Base-by-base conservation (phyloP, 2,329 filamentous ascomycete species). In the Hypoxylon sp. region DNA sequence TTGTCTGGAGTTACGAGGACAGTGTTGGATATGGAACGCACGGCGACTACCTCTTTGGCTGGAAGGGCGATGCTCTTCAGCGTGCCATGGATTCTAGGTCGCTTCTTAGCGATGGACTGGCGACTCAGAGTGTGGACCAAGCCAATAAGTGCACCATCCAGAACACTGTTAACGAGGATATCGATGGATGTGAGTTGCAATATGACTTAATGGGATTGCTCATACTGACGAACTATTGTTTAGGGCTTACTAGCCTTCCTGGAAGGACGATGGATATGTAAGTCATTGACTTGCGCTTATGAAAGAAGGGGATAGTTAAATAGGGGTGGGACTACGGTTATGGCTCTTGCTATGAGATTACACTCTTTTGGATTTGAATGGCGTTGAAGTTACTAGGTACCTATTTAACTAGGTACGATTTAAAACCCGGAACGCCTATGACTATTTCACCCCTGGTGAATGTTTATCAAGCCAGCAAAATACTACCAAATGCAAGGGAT, bases 71-170 rank as follows among this genome's bases (percentile, higher is more conserved):
- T 51, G 67, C 69, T 11, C 69, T 74, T 25, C 71, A 74, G 57
- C 67, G 68, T 19, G 70, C 71, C 7, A 71, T 73, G 68, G 71
- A 74, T 54, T 70, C 69, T 37, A 54, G 49, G 35, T 68, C 71
- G 62, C 62, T 70, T 42, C 67, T 71, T 34, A 64, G 63, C 57
- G 60, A 60, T 36, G 59, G 58, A 17, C 60, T 68, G 42, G 52
- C 63, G 25, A 60, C 51, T n/a, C 66, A 68, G 56, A 64, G 40
- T 38, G 57, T 63, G 3, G 66, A 58, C 21, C 46, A 63, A 50
- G 58, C 60, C 5, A 64, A 64, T 49, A 44, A 60, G 40, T 68
- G 66, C 60, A 58, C 51, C 11, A 55, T 67, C 38, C 20, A 38
- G 51, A 65, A 44, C 41, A 64, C 60, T 11, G 61, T 66, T 15